A percentile compares a stretch with the other conserved stretches of the same genome.
These are phyloP conservation scores for Parastagonospora nodorum DNA, from an alignment of 2,329 filamentous ascomycete genomes.

Conservation along the genomic window DNA sequence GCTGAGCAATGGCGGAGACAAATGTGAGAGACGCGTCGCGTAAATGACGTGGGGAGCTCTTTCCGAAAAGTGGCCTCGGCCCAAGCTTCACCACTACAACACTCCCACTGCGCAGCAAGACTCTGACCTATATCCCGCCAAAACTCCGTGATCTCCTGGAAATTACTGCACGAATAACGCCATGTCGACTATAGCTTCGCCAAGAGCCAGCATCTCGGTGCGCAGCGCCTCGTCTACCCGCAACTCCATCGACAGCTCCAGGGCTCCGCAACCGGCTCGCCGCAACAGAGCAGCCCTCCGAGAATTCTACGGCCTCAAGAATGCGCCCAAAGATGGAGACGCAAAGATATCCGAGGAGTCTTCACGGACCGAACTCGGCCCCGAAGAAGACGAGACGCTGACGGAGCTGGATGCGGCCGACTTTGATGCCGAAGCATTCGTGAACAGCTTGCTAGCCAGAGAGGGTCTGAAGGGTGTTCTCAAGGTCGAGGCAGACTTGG, in stretches of 20 bases:
- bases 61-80: slow-evolving; percentile 22
- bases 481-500: slow-evolving; percentile 70
- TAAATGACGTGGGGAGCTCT: slow-evolving; percentile 27
- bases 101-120: not conserved
- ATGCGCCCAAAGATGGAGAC: slow-evolving; percentile 41
- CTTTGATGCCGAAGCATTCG: slow-evolving; percentile 75
- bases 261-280: slow-evolving; percentile 51
- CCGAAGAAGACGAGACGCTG: slow-evolving; percentile 62
- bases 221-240: slow-evolving; percentile 76
- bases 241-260: slow-evolving; percentile 64
- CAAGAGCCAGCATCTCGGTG: slow-evolving; percentile 62
- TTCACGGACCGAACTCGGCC: slow-evolving; percentile 35
- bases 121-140: not conserved
- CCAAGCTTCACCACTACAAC: slow-evolving; percentile 2
- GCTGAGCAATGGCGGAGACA: not conserved
- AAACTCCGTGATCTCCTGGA: not conserved
- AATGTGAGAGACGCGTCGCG: slow-evolving; percentile 26
- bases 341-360: slow-evolving; percentile 40
- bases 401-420: slow-evolving; percentile 72
- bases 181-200: slow-evolving; percentile 67
- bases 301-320: slow-evolving; percentile 89
- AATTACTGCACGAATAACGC: not conserved
- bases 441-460: slow-evolving; percentile 64
- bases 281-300: slow-evolving; percentile 85
- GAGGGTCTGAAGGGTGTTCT: slow-evolving; percentile 71